Conservation (phyloP, 352 stramenopile species). For the Phytophthora aleatoria region DNA sequence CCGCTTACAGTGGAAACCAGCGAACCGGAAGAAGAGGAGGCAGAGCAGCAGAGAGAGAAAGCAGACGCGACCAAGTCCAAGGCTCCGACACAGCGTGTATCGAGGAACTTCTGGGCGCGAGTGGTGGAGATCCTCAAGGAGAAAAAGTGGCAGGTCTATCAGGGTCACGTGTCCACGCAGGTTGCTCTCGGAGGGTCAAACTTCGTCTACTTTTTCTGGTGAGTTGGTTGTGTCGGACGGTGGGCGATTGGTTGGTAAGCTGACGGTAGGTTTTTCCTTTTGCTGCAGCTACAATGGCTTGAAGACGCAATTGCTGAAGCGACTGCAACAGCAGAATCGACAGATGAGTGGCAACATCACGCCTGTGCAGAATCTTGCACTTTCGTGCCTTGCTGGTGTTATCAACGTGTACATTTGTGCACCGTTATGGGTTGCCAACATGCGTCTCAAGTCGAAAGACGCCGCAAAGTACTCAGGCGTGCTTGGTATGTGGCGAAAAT, state of each 20-base stretch:
- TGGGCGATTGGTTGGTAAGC: background rate
- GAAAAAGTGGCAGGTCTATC: conserved; percentile 79
- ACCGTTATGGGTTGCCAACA: conserved; percentile 94
- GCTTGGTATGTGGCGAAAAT: conserved; percentile 14
- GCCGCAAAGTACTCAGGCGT: conserved; percentile 65
- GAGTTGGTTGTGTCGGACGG: background rate
- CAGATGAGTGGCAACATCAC: conserved; percentile 44
- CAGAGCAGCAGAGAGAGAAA: conserved; percentile 19
- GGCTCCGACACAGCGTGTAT: conserved; percentile 4
- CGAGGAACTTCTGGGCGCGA: conserved; percentile 48
- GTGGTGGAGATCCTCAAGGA: conserved; percentile 56
- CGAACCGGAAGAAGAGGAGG: conserved; percentile 21
- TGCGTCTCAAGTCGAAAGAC: conserved; percentile 91
- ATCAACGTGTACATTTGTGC: conserved; percentile 87
- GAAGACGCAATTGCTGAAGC: conserved; percentile 71
- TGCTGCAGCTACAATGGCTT: conserved; percentile 64
- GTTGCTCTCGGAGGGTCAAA: conserved; percentile 79
- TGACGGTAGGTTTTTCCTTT: background rate
- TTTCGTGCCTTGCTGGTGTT: conserved; percentile 80
- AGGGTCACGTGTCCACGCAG: conserved; percentile 79
- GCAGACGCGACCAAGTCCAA: conserved; percentile 4
- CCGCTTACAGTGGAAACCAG: conserved; percentile 36
- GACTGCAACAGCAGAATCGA: conserved; percentile 44
- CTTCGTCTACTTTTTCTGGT: conserved; percentile 92
- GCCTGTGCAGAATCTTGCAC: conserved; percentile 60